Evolutionary conservation across 1,284 basidiomycete genomes (phyloP).

Genomic region (Pyrrhoderma lamaoense): DNA sequence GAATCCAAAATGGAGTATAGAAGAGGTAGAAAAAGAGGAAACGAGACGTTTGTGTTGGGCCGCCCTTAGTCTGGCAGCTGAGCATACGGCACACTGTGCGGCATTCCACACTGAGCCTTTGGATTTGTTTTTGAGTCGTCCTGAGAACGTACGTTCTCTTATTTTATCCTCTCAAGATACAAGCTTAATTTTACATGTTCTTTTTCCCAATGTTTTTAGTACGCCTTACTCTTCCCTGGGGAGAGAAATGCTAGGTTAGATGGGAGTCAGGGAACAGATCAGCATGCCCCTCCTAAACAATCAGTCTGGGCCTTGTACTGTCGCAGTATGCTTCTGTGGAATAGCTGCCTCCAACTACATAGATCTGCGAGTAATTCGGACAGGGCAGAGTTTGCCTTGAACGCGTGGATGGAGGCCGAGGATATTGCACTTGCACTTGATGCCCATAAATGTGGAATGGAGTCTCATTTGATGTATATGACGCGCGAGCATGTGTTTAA

Average conservation of each 20-base stretch:
- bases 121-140: constrained; percentile 50
- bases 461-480: constrained; percentile 58
- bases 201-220: constrained; percentile 40
- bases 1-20: constrained; percentile 46
- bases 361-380: constrained; percentile 40
- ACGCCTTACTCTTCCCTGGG: constrained; percentile 49
- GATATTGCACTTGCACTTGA: constrained; percentile 59
- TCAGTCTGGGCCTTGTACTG: constrained; percentile 73
- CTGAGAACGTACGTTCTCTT: constrained; percentile 49
- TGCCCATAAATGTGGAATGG: constrained; percentile 58
- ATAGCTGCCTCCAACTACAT: constrained; percentile 49
- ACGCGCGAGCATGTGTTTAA: constrained; percentile 67
- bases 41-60: constrained; percentile 67
- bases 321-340: constrained; percentile 72
- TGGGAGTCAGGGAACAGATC: constrained; percentile 28
- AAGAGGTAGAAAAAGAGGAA: constrained; percentile 57
- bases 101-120: constrained; percentile 52
- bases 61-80: constrained; percentile 55
- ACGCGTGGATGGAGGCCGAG: constrained; percentile 54
- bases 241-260: constrained; percentile 45
- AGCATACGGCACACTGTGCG: constrained; percentile 57
- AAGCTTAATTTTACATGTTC: constrained; percentile 9
- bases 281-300: constrained; percentile 50
- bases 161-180: constrained; percentile 13
- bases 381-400: constrained; percentile 50